These are phyloP conservation scores for Phanerochaete carnosa DNA, from an alignment of 768 basidiomycete genomes.

Conservation along the genomic window DNA sequence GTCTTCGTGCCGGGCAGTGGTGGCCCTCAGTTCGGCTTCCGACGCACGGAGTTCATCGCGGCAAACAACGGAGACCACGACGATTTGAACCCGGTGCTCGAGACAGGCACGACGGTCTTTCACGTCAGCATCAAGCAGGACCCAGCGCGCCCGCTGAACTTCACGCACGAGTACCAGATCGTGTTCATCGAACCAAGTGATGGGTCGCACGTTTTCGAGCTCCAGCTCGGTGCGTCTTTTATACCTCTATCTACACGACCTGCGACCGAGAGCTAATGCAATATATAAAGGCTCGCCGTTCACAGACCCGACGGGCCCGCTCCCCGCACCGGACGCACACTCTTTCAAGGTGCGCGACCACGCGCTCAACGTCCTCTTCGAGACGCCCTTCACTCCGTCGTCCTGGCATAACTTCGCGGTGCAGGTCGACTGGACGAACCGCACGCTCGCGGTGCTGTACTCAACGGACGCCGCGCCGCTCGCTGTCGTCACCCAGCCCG, in stretches of 20 bases:
- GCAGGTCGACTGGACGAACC: conserved; percentile 49
- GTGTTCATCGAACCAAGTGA: conserved; percentile 63
- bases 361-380: conserved; percentile 47
- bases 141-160: conserved; percentile 42
- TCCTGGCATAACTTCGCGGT: conserved; percentile 63
- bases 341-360: conserved; percentile 57
- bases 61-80: conserved; percentile 37
- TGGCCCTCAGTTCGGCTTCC: conserved; percentile 51
- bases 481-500: conserved; percentile 37
- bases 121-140: conserved; percentile 48
- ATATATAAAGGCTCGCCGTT: conserved; percentile 50
- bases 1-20: conserved; percentile 51
- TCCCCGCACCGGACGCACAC: conserved; percentile 41
- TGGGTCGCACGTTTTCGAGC: conserved; percentile 55
- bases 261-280: too few relatives aligned
- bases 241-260: not conserved
- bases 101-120: conserved; percentile 44
- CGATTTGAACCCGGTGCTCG: conserved; percentile 36
- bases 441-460: conserved; percentile 49
- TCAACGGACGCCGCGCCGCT: conserved; percentile 40
- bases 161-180: conserved; percentile 57
- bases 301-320: conserved; percentile 43
- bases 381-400: conserved; percentile 37
- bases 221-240: conserved; percentile 48
- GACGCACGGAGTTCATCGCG: conserved; percentile 58